Base-by-base conservation (phyloP, 768 basidiomycete species). In the Mycena alexandri region DNA sequence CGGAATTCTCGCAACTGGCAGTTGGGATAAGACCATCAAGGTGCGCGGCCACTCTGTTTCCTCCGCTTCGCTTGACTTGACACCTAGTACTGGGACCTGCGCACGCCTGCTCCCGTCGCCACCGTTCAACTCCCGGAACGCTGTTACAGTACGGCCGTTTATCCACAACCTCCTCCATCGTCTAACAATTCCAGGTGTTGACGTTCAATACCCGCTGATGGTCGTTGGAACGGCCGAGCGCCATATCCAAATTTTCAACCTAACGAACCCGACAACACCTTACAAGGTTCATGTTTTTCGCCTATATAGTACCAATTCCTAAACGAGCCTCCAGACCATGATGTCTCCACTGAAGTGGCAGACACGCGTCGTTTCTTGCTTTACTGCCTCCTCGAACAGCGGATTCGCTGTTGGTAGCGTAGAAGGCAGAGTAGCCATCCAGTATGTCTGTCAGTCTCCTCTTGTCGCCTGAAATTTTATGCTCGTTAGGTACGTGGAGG, bases 1-100 rank as follows among this genome's bases (percentile, higher is more conserved):
- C 41, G 88, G 93, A 16, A 89, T 96, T 68, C 83, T 96, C 21
- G 94, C 91, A 14, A 98, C 97, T 1, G 98, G 96, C 12, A 95
- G 95, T 59, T 99, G 98, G 98, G 97, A 99, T 79, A 97, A 97
- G 81, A 97, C 94, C 2, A 80, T 99, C 76, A 97, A 96, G 85
- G 96, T 96, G 71, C 61, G 80, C 74, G 3, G 67, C 25, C 13
- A 44, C 70, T 25, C 67, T 42, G 59, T 44, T 54, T 55, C 65
- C 36, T 36, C 56, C n/a, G 25, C 38, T 44, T 52, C 29, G 14
- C 14, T 38, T 57, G 17, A 60, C 43, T 41, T 22, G 34, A 63
- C 16, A 9, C 41, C 19, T 72, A 98, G 95, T 98, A 98, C 74
- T 99, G 96, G 96, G 95, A 98, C 79, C 78, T 96, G 67, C 88